These are phyloP conservation scores for Corchorus capsularis DNA, from an alignment of 345 rosid genomes.

Conservation along the genomic window DNA sequence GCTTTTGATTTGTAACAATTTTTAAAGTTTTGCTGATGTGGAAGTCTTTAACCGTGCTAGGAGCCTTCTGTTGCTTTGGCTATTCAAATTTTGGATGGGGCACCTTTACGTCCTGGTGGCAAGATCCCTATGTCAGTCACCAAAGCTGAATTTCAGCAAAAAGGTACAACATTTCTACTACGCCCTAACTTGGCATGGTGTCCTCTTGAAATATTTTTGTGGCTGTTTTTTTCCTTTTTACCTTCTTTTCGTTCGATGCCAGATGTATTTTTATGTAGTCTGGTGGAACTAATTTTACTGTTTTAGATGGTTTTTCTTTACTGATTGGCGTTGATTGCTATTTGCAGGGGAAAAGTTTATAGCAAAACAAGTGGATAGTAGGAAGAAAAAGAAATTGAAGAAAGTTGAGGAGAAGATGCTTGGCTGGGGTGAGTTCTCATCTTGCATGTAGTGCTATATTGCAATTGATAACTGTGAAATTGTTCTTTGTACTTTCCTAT, in stretches of 20 bases:
- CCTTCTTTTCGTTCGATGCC: too few relatives aligned
- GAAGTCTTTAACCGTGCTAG: conserved; percentile 35
- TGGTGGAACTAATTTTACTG: background rate
- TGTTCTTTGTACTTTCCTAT: background rate
- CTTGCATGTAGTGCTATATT: background rate
- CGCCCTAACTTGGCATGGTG: background rate
- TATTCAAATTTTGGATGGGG: conserved; percentile 82
- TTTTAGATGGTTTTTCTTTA: background rate
- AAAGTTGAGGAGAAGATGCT: conserved; percentile 91
- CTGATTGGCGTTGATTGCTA: conserved; percentile 19
- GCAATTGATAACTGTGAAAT: background rate
- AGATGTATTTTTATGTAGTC: background rate
- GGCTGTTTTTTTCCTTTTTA: conserved; percentile 7
- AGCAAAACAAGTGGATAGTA: conserved; percentile 73
- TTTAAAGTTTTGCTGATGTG: conserved; percentile 5
- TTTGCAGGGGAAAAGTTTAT: conserved; percentile 83
- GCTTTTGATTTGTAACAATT: conserved; percentile 15
- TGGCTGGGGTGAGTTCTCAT: conserved; percentile 78
- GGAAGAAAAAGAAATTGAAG: conserved; percentile 91
- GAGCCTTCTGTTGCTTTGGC: conserved; percentile 98
- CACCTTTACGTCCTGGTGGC: conserved; percentile 86
- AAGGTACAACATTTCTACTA: conserved; percentile 49
- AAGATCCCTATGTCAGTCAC: conserved; percentile 77
- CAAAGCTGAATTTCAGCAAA: conserved; percentile 90
- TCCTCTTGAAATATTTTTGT: conserved; percentile 6